Conservation (phyloP, 129 eudicot genomes). For the Scalesia atractyloides region DNA sequence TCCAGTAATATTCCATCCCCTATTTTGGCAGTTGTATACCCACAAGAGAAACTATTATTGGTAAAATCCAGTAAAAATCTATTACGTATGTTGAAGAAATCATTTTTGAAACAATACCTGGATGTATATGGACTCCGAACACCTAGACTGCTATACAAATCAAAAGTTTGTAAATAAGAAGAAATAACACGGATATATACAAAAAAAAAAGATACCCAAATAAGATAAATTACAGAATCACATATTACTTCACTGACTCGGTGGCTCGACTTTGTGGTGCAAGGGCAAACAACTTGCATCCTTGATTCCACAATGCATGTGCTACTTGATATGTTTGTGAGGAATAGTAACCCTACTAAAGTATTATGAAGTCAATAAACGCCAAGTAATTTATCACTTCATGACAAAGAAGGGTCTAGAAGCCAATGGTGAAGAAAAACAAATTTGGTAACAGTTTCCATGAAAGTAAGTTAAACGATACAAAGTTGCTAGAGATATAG, state of each 20-base stretch:
- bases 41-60: not conserved
- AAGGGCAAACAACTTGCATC: constrained; percentile 43
- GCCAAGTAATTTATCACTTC: constrained; percentile 8
- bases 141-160: constrained; percentile 35
- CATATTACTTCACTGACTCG: constrained; percentile 69
- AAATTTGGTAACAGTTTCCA: too few species aligned
- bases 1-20: constrained; percentile 62
- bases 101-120: constrained; percentile 46
- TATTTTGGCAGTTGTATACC: too few species aligned
- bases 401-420: not conserved
- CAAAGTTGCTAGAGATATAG: not conserved
- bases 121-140: constrained; percentile 71
- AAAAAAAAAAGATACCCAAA: constrained; percentile 1
- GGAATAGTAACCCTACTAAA: constrained; percentile 61
- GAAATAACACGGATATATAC: not conserved
- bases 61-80: not conserved
- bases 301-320: constrained; percentile 26
- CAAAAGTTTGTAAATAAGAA: constrained; percentile 24
- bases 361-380: constrained; percentile 4
- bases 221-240: not conserved
- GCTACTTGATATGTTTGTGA: constrained; percentile 67
- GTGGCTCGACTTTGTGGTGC: constrained; percentile 51
- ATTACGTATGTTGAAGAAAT: not conserved
- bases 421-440: too few species aligned
- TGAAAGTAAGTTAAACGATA: too few species aligned